These are phyloP conservation scores for Backusella australiensis DNA, from an alignment of 192 early-diverging fungal genomes.

Conservation along the genomic window DNA sequence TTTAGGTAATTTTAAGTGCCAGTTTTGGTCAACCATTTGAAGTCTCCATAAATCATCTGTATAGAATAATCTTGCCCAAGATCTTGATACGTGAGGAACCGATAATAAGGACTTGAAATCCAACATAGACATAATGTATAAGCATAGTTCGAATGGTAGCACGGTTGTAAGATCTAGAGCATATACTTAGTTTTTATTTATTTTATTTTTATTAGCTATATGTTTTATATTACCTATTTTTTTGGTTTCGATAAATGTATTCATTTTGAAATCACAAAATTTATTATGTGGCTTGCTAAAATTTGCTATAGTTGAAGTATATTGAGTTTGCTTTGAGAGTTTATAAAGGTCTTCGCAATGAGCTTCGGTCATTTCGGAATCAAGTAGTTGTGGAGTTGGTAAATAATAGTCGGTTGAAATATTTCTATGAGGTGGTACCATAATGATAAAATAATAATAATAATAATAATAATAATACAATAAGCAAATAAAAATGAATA, in stretches of 20 bases:
- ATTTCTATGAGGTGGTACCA: neutral
- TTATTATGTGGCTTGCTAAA: neutral
- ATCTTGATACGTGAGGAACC: slow-evolving; percentile 4
- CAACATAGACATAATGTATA: slow-evolving; percentile 9
- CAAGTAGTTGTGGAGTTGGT: neutral
- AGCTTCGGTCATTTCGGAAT: neutral
- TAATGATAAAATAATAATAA: neutral
- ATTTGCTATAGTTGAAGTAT: neutral
- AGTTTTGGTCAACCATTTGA: neutral
- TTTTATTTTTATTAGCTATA: neutral
- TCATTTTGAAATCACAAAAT: neutral
- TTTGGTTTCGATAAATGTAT: neutral
- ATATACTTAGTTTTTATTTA: neutral
- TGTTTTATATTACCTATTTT: neutral
- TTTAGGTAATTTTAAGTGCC: slow-evolving; percentile 7
- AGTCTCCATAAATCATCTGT: slow-evolving; percentile 11
- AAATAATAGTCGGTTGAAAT: neutral
- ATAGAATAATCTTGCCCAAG: slow-evolving; percentile 4
- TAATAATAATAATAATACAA: neutral
- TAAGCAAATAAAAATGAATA: neutral
- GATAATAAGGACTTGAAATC: slow-evolving; percentile 7
- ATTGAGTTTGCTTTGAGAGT: neutral
- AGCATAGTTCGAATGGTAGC: slow-evolving; percentile 11
- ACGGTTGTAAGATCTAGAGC: slow-evolving; percentile 2
- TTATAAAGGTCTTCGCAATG: neutral